Conservation (phyloP, 805 yeast species). For the Komagataella ulmi region DNA sequence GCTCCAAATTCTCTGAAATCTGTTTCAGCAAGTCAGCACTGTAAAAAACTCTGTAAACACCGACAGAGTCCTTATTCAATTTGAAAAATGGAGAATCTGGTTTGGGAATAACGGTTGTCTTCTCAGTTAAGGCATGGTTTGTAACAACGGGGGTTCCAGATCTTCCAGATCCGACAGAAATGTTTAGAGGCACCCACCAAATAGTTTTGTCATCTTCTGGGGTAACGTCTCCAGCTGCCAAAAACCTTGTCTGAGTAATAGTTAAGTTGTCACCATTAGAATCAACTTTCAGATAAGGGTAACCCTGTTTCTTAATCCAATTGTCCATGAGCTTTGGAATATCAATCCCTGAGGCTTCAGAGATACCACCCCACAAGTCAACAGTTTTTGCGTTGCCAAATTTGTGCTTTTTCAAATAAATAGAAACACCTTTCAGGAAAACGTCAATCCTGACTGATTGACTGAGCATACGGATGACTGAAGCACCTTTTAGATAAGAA, state of each 20-base stretch:
- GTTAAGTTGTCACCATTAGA: conserved; percentile 22
- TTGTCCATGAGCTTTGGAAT: conserved; percentile 45
- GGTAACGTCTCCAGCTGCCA: conserved; percentile 46
- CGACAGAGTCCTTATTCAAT: conserved; percentile 35
- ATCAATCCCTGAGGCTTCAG: conserved; percentile 50
- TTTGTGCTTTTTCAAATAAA: conserved; percentile 47
- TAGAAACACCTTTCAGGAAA: conserved; percentile 62
- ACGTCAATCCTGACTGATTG: conserved; percentile 53
- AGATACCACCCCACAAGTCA: conserved; percentile 59
- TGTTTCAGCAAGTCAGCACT: conserved; percentile 25
- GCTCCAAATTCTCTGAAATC: conserved; percentile 22
- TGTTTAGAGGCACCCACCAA: conserved; percentile 45
- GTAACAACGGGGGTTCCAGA: neutral
- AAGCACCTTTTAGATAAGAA: conserved; percentile 73
- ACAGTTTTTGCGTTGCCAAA: conserved; percentile 62
- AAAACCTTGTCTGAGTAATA: conserved; percentile 45
- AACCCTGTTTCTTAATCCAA: conserved; percentile 69
- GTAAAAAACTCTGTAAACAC: conserved; percentile 43
- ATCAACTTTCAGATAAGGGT: conserved; percentile 47
- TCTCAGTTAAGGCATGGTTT: conserved; percentile 7
- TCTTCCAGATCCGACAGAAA: neutral
- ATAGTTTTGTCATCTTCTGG: conserved; percentile 40
- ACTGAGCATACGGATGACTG: conserved; percentile 66
- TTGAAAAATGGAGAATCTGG: conserved; percentile 20
- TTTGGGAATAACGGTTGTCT: conserved; percentile 7